Conservation (phyloP, 306 rosid species). For the Cyamopsis tetragonoloba region DNA sequence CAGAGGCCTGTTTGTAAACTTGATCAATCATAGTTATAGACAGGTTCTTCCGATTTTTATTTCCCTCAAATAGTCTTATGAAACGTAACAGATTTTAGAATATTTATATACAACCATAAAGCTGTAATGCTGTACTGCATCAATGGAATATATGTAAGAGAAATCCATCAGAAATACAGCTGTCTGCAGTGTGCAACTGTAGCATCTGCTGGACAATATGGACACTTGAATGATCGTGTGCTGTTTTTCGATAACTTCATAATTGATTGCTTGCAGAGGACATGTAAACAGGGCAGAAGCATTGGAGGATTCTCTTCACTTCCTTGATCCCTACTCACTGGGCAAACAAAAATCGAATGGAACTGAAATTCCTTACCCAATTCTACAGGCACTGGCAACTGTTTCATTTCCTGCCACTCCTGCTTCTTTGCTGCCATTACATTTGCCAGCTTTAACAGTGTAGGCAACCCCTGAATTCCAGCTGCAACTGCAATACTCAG, state of each 20-base stretch:
- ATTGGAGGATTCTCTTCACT: constrained; percentile 85
- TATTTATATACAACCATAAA: constrained; percentile 44
- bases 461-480: constrained; percentile 78
- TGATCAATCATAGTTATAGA: too few species aligned
- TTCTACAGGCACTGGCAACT: constrained; percentile 79
- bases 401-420: constrained; percentile 81
- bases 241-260: constrained; percentile 64
- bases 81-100: constrained; percentile 34
- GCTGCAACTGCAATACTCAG: constrained; percentile 68
- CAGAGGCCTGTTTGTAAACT: too few species aligned
- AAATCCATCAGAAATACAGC: constrained; percentile 50
- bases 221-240: constrained; percentile 72
- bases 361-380: constrained; percentile 81
- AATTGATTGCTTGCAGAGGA: constrained; percentile 87
- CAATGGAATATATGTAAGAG: constrained; percentile 19
- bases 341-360: constrained; percentile 87
- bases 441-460: constrained; percentile 70
- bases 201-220: constrained; percentile 72
- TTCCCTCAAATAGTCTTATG: constrained; percentile 18
- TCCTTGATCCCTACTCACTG: constrained; percentile 80
- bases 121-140: constrained; percentile 32
- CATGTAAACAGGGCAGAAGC: constrained; percentile 82
- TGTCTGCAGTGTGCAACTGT: constrained; percentile 57
- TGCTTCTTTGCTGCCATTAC: constrained; percentile 87
- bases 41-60: constrained; percentile 35